phyloP scores from a whole-genome alignment of 495 filamentous ascomycete species.

The Niebla homalea region DNA sequence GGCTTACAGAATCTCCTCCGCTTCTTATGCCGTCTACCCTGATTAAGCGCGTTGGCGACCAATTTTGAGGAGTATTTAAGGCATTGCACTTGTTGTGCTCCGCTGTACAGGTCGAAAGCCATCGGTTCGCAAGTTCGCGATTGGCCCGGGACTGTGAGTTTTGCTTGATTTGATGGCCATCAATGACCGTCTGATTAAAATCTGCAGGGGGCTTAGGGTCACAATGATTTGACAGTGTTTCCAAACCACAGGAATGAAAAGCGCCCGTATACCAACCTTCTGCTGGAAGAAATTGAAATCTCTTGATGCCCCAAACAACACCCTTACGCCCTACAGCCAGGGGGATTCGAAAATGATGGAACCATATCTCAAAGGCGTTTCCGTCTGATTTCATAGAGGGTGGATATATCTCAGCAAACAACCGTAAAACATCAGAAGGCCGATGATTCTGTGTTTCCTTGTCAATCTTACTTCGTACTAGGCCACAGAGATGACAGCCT shows the following conservation, averaged over 20 bases:
- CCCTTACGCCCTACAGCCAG: not conserved
- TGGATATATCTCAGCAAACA: not conserved
- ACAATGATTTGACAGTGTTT: not conserved
- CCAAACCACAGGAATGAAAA: not conserved
- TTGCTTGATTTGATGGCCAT: not conserved
- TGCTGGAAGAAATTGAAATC: not conserved
- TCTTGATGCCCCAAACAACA: not conserved
- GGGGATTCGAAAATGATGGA: not conserved
- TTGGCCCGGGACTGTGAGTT: not conserved
- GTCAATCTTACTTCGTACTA: not conserved
- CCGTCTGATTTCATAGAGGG: not conserved
- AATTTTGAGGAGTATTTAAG: too few relatives aligned
- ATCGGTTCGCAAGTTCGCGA: not conserved
- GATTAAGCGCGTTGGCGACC: too few relatives aligned
- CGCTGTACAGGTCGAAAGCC: not conserved
- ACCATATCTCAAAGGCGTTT: not conserved
- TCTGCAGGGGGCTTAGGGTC: not conserved
- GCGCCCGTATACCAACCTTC: not conserved
- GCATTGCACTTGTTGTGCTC: not conserved
- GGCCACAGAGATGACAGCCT: slow-evolving; percentile 2
- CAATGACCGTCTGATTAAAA: not conserved
- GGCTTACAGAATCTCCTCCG: too few relatives aligned
- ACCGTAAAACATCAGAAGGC: not conserved
- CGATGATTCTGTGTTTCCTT: not conserved
- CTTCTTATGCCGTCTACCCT: too few relatives aligned